Percentiles rank a stretch among this genome's conserved stretches.
Evolutionary conservation across 2,329 filamentous ascomycete species (phyloP).

Genomic region (Diplocarpon mali): DNA sequence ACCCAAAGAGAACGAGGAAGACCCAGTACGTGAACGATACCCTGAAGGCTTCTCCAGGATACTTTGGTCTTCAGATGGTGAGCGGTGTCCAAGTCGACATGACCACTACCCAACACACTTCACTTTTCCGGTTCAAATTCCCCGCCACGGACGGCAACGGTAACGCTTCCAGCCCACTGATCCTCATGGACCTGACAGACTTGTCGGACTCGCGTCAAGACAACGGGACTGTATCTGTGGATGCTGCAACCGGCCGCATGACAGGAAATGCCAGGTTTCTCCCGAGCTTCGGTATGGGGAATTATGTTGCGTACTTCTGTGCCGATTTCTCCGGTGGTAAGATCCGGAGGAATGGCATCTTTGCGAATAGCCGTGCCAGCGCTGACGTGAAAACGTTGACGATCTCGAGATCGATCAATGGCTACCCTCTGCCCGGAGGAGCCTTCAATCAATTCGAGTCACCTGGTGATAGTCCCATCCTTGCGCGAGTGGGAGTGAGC

Average conservation of each 20-base stretch:
- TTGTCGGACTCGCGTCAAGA: constrained; percentile 46
- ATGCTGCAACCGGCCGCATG: constrained; percentile 46
- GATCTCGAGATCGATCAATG: constrained; percentile 41
- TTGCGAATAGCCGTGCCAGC: constrained; percentile 44
- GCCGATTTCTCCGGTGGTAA: constrained; percentile 51
- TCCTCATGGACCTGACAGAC: constrained; percentile 56
- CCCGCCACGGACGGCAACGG: constrained; percentile 30
- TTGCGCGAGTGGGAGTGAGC: constrained; percentile 56
- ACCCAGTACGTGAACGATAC: constrained; percentile 32
- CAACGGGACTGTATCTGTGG: constrained; percentile 45
- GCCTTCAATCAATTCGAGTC: constrained; percentile 51
- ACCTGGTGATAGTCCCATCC: constrained; percentile 36
- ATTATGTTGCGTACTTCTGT: constrained; percentile 52
- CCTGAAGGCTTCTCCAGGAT: constrained; percentile 49
- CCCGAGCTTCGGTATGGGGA: constrained; percentile 54
- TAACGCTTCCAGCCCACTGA: constrained; percentile 37
- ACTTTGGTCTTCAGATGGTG: constrained; percentile 49
- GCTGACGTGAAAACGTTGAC: constrained; percentile 35
- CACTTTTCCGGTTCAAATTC: constrained; percentile 57
- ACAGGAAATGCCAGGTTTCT: constrained; percentile 49
- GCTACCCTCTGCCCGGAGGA: constrained; percentile 45
- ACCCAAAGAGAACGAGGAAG: constrained; percentile 38
- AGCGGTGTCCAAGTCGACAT: constrained; percentile 52
- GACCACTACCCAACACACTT: constrained; percentile 53
- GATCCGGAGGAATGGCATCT: constrained; percentile 51